Evolutionary conservation across 2,329 filamentous ascomycete species (phyloP), one percentile per base, ranked within the genome.

Genomic region (Lachnellula suecica): DNA sequence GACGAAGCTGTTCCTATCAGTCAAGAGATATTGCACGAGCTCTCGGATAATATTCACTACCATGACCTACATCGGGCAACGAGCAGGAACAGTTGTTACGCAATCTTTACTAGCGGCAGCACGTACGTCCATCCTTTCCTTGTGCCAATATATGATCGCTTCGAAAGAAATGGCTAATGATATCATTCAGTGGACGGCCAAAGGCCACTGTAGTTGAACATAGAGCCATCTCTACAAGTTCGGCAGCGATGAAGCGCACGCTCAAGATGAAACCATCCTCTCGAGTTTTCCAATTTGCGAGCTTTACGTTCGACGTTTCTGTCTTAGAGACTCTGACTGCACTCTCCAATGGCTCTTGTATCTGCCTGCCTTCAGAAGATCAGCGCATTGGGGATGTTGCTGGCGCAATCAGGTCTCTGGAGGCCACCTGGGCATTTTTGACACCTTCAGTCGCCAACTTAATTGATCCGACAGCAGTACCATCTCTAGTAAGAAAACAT

Each of bases 331-430:
- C 48, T 9, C 34, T 62, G 1, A 44, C 35, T 4, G 53, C 59
- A 2, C 64, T 74, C 15, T 59, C 66, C 23, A 52, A 61, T 25
- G 72, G 72, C 29, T 71, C 68, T 8, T 68, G 66, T 44, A 62
- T 74, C 3, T 73, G 71, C 44, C 65, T 73, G 19, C 68, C 70
- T 2, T 71, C 69, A 0, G 70, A 73, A 23, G 60, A 67, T 13
- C 62, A 71, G n/a, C 61, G 70, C 22, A 59, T 71, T 45, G 70
- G 71, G 41, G 61, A 71, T 51, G 54, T 72, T 10, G 58, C 63
- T 10, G 65, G 63, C 34, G 65, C 63, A 20, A 60, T 62, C 17
- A 41, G 42, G 6, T 17, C 25, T 20, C 43, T 57, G 29, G 35
- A 59, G 22, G 59, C 57, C 19, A 65, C 59, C 22, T 57, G 50